phyloP scores from a whole-genome alignment of 306 rosid genomes.

The Abrus pulchellus region DNA sequence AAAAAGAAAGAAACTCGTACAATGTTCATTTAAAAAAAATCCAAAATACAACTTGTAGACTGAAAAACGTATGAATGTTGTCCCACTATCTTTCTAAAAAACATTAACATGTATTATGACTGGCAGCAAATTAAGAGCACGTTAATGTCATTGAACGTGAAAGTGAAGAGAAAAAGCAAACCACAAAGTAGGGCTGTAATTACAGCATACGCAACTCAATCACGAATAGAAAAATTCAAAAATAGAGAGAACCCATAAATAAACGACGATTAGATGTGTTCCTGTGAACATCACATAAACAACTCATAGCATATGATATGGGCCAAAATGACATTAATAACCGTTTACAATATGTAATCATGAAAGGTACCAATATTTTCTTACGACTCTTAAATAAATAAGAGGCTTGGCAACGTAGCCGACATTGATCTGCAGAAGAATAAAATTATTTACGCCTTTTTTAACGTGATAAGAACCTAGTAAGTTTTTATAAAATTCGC shows the following conservation, averaged over 20 bases:
- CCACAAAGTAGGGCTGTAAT: not conserved
- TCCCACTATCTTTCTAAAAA: not conserved
- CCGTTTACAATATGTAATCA: not conserved
- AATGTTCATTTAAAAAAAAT: not conserved
- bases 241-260: not conserved
- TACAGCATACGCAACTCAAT: not conserved
- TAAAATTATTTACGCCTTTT: not conserved
- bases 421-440: not conserved
- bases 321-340: not conserved
- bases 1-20: not conserved
- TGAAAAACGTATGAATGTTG: not conserved
- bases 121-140: not conserved
- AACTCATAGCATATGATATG: not conserved
- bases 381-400: not conserved
- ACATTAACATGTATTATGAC: slow-evolving; percentile 3
- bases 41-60: not conserved
- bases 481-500: too few species aligned
- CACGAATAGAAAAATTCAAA: not conserved
- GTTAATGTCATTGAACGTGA: not conserved
- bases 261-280: not conserved
- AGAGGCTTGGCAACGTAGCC: not conserved
- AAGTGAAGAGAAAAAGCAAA: not conserved
- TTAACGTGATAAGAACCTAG: too few species aligned
- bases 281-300: not conserved
- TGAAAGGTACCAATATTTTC: not conserved